Percentiles rank a stretch among this genome's conserved stretches.
These are phyloP conservation scores for Dimocarpus longan DNA, from an alignment of 345 rosid species.

Conservation along the genomic window DNA sequence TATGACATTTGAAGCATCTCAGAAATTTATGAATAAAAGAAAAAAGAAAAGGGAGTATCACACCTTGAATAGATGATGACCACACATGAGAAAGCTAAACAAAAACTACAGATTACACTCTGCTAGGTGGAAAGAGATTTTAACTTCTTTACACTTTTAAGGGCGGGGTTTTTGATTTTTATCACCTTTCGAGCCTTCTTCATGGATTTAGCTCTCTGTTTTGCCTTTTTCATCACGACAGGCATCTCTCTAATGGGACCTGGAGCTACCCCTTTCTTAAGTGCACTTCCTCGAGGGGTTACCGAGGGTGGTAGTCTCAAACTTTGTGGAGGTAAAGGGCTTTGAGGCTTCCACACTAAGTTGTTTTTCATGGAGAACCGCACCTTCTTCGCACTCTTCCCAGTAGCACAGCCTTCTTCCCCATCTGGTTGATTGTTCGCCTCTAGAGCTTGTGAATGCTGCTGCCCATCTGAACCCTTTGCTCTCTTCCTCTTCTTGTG, in stretches of 20 bases:
- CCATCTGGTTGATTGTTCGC: constrained; percentile 36
- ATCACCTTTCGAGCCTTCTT: constrained; percentile 54
- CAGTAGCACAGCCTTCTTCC: constrained; percentile 27
- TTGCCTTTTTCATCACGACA: constrained; percentile 49
- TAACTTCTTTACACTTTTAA: constrained; percentile 60
- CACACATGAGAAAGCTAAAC: constrained; percentile 10
- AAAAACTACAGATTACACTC: constrained; percentile 13
- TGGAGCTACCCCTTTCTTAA: constrained; percentile 84
- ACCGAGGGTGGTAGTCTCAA: constrained; percentile 93
- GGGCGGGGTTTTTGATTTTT: constrained; percentile 42
- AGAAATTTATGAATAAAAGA: background rate
- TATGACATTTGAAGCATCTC: background rate
- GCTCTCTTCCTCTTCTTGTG: constrained; percentile 78
- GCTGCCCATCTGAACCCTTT: constrained; percentile 35
- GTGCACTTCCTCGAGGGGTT: constrained; percentile 98
- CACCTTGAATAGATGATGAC: constrained; percentile 4
- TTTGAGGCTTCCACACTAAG: constrained; percentile 96
- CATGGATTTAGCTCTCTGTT: constrained; percentile 53
- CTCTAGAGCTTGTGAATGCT: constrained; percentile 31
- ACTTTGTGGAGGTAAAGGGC: constrained; percentile 88
- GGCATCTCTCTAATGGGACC: constrained; percentile 81
- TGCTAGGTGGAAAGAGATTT: constrained; percentile 36
- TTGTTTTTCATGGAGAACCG: constrained; percentile 87
- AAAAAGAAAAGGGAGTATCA: background rate
- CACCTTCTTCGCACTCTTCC: constrained; percentile 84